A percentile compares a stretch with the other conserved stretches of the same genome.
phyloP scores from a whole-genome alignment of 352 stramenopile genomes.

The Phytophthora litchii region DNA sequence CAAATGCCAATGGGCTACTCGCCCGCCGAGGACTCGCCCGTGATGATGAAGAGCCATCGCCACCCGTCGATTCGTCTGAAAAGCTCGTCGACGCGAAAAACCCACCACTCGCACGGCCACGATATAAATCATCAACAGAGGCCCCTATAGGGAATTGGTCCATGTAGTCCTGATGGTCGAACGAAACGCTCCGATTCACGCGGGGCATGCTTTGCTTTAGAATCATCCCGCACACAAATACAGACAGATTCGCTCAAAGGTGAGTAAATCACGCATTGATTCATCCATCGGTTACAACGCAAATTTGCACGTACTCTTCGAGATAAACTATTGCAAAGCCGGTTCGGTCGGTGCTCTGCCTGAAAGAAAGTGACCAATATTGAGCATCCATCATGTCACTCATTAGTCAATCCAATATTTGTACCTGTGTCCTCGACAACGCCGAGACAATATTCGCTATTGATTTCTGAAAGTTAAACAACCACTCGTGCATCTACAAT shows the following conservation, averaged over 20 bases:
- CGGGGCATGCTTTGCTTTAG: conserved; percentile 63
- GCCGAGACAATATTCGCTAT: conserved; percentile 87
- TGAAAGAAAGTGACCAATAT: conserved; percentile 32
- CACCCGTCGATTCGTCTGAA: conserved; percentile 61
- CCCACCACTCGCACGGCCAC: conserved; percentile 41
- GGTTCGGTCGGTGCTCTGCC: conserved; percentile 53
- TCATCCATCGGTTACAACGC: conserved; percentile 8
- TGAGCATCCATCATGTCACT: neutral
- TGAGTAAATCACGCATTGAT: conserved; percentile 25
- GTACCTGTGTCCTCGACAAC: conserved; percentile 70
- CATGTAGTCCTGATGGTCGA: conserved; percentile 71
- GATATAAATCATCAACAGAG: conserved; percentile 65
- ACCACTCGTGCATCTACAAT: conserved; percentile 86
- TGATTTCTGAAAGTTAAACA: conserved; percentile 91
- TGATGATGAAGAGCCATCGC: conserved; percentile 39
- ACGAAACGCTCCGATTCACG: conserved; percentile 76
- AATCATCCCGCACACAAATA: conserved; percentile 11
- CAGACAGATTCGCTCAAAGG: conserved; percentile 15
- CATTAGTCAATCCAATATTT: conserved; percentile 3
- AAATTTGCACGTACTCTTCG: conserved; percentile 53
- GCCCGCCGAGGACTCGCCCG: conserved; percentile 59
- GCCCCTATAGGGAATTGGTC: conserved; percentile 41
- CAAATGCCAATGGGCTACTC: conserved; percentile 63
- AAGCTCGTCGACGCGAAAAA: conserved; percentile 57
- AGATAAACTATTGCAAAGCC: conserved; percentile 57